Percentiles rank a stretch among this genome's conserved stretches.
These are phyloP conservation scores for Akanthomyces dipterigenus DNA, from an alignment of 2,329 filamentous ascomycete species.

Conservation along the genomic window DNA sequence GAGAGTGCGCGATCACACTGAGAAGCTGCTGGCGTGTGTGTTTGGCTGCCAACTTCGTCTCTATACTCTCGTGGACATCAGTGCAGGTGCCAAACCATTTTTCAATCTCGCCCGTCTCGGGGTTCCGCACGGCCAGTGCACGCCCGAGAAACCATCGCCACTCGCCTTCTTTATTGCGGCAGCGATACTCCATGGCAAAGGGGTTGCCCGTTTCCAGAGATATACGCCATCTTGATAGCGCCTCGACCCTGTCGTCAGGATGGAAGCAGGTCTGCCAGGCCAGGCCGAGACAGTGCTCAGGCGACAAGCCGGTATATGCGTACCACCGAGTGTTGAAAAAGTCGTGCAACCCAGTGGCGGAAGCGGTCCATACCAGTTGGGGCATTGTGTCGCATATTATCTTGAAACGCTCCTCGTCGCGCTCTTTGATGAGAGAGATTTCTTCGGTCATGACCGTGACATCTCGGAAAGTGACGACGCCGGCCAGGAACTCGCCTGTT, in stretches of 20 bases:
- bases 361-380: conserved; percentile 68
- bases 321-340: conserved; percentile 77
- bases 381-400: conserved; percentile 70
- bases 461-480: conserved; percentile 65
- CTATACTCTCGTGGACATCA: conserved; percentile 69
- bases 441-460: conserved; percentile 63
- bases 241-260: conserved; percentile 58
- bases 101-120: conserved; percentile 59
- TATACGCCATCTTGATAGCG: conserved; percentile 51
- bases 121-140: conserved; percentile 60
- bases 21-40: conserved; percentile 63
- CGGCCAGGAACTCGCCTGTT: conserved; percentile 66
- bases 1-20: conserved; percentile 67
- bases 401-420: conserved; percentile 68
- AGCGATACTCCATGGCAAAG: conserved; percentile 66
- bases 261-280: conserved; percentile 62
- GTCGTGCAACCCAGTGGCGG: conserved; percentile 57
- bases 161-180: conserved; percentile 56
- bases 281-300: conserved; percentile 54
- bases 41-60: conserved; percentile 59
- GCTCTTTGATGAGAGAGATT: conserved; percentile 61
- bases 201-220: conserved; percentile 60
- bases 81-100: conserved; percentile 81
- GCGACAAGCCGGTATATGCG: conserved; percentile 63
- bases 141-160: conserved; percentile 76